Percentiles rank a stretch among this genome's conserved stretches.
These are phyloP conservation scores for Stellera chamaejasme DNA, from an alignment of 345 rosid genomes.

Conservation along the genomic window DNA sequence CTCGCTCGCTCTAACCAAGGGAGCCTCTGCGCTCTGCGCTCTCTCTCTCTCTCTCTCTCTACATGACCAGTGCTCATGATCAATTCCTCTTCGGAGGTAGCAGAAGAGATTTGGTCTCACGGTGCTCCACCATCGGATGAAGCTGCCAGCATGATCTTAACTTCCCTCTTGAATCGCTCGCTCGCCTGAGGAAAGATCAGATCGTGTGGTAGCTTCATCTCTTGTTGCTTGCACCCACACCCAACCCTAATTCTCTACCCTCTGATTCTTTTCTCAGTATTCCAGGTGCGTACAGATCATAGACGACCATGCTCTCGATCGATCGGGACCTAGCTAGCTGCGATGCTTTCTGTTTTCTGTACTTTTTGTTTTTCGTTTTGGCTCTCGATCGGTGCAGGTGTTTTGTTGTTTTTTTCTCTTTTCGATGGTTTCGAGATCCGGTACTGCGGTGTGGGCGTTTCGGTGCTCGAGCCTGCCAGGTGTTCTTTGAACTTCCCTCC, in stretches of 20 bases:
- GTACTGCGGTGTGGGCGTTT: constrained; percentile 6
- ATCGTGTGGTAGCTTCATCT: constrained; percentile 93
- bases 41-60: constrained; percentile 3
- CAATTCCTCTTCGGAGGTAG: too few relatives aligned
- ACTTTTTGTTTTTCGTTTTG: neutral
- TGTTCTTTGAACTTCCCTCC: constrained; percentile 11
- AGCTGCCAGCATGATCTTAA: constrained; percentile 99
- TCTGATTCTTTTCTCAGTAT: constrained; percentile 5
- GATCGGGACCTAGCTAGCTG: too few relatives aligned
- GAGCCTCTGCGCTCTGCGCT: too few relatives aligned
- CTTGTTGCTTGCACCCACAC: constrained; percentile 56
- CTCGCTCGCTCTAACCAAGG: too few relatives aligned
- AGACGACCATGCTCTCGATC: too few relatives aligned
- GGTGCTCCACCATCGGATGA: constrained; percentile 75
- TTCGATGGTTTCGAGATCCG: constrained; percentile 30
- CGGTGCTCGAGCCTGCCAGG: constrained; percentile 25
- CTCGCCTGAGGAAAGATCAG: constrained; percentile 43
- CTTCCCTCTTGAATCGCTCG: constrained; percentile 23
- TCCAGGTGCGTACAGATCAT: constrained; percentile 8
- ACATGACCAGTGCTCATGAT: neutral
- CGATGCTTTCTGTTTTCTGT: too few relatives aligned
- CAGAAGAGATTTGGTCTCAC: constrained; percentile 2
- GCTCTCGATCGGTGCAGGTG: constrained; percentile 1
- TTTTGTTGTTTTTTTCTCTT: constrained; percentile 28
- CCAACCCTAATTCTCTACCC: constrained; percentile 22